Percentiles rank a stretch among this genome's conserved stretches.
phyloP scores from a whole-genome alignment of 768 basidiomycete species.

The Ramaria sp. region DNA sequence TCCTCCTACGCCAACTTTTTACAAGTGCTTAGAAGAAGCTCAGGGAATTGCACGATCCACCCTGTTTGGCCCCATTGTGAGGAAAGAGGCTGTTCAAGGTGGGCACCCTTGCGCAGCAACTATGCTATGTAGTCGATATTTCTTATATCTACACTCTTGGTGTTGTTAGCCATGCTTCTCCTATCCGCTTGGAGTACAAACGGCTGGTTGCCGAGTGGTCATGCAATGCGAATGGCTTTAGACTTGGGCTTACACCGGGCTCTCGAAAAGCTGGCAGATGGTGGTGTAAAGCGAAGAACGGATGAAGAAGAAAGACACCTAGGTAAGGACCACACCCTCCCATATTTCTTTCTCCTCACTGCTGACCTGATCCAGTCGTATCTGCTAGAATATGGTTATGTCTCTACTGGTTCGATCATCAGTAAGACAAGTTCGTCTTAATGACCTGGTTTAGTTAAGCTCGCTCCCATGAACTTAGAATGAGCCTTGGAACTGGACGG shows the following conservation, averaged over 20 bases:
- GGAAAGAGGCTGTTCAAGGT: slow-evolving; percentile 94
- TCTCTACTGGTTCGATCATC: slow-evolving; percentile 94
- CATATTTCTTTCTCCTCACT: background rate
- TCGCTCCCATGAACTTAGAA: slow-evolving; percentile 31
- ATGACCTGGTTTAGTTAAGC: background rate
- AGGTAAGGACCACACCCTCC: slow-evolving; percentile 32
- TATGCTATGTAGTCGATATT: slow-evolving; percentile 5
- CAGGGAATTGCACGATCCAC: slow-evolving; percentile 92
- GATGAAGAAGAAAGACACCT: slow-evolving; percentile 80
- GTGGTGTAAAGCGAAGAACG: slow-evolving; percentile 36
- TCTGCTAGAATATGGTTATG: slow-evolving; percentile 92
- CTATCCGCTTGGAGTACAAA: slow-evolving; percentile 91
- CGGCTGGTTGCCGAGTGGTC: slow-evolving; percentile 90
- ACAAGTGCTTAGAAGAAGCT: slow-evolving; percentile 87
- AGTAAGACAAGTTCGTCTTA: slow-evolving; percentile 36
- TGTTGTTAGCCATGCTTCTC: slow-evolving; percentile 69
- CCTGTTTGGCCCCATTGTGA: slow-evolving; percentile 84
- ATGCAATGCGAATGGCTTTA: slow-evolving; percentile 92
- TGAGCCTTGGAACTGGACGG: slow-evolving; percentile 86
- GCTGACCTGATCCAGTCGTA: slow-evolving; percentile 41
- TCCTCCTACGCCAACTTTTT: slow-evolving; percentile 74
- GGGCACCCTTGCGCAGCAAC: slow-evolving; percentile 12
- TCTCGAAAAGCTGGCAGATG: slow-evolving; percentile 80
- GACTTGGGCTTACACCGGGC: slow-evolving; percentile 91
- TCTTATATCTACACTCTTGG: background rate